Percentiles rank a stretch among this genome's conserved stretches.
These are phyloP conservation scores for Cryptococcus deneoformans DNA, from an alignment of 1,284 basidiomycete species.

Conservation along the genomic window DNA sequence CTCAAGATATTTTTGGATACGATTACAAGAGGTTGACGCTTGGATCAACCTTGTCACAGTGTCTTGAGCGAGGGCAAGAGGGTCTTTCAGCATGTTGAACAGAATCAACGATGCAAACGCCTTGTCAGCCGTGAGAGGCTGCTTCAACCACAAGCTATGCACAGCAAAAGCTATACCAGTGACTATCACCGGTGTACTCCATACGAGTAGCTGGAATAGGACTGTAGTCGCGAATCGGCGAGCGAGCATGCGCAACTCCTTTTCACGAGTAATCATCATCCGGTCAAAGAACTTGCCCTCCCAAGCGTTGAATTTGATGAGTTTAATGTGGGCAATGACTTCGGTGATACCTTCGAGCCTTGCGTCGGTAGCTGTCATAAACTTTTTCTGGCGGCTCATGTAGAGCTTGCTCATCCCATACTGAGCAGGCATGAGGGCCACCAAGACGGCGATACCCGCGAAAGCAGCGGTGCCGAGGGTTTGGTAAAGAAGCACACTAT, in stretches of 20 bases:
- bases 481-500: slow-evolving; percentile 51
- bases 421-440: slow-evolving; percentile 49
- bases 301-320: slow-evolving; percentile 55
- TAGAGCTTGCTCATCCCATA: slow-evolving; percentile 49
- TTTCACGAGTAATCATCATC: slow-evolving; percentile 51
- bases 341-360: slow-evolving; percentile 56
- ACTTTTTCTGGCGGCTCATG: slow-evolving; percentile 50
- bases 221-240: slow-evolving; percentile 49
- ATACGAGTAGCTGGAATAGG: slow-evolving; percentile 48
- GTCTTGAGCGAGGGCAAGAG: slow-evolving; percentile 37
- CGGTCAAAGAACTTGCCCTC: slow-evolving; percentile 52
- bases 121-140: slow-evolving; percentile 39
- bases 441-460: slow-evolving; percentile 50
- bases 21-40: slow-evolving; percentile 48
- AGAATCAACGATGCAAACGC: slow-evolving; percentile 55
- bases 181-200: slow-evolving; percentile 53
- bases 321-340: slow-evolving; percentile 55
- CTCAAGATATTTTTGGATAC: slow-evolving; percentile 52
- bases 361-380: slow-evolving; percentile 55
- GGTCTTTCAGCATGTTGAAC: slow-evolving; percentile 54
- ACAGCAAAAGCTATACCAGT: slow-evolving; percentile 53
- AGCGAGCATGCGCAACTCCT: slow-evolving; percentile 52
- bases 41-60: slow-evolving; percentile 52
- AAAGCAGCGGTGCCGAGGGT: slow-evolving; percentile 51
- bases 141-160: slow-evolving; percentile 40